Conservation (phyloP, 129 eudicot genomes). For the Flaveria bidentis region DNA sequence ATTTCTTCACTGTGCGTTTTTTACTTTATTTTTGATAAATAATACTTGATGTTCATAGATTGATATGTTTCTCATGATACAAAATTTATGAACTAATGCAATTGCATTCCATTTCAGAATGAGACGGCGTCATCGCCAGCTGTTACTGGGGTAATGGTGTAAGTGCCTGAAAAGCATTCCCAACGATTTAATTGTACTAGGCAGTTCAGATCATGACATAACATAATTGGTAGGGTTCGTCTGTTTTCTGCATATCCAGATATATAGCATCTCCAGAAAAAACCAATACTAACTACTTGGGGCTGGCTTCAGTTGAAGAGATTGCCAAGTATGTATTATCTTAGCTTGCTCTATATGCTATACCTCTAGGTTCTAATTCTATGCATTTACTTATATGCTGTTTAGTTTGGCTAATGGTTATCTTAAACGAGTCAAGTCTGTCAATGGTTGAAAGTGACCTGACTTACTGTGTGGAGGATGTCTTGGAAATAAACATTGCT, state of each 20-base stretch:
- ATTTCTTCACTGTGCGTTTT: constrained; percentile 80
- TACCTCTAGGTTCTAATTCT: neutral
- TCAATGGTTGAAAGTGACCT: neutral
- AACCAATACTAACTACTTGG: constrained; percentile 71
- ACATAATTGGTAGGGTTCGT: neutral
- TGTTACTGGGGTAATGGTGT: constrained; percentile 75
- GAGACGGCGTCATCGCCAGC: constrained; percentile 51
- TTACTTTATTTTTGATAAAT: neutral
- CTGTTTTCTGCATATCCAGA: constrained; percentile 40
- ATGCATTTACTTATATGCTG: neutral
- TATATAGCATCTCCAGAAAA: constrained; percentile 88
- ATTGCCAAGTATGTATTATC: constrained; percentile 63
- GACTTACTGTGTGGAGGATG: neutral
- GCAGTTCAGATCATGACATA: constrained; percentile 7
- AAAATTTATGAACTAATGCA: constrained; percentile 2
- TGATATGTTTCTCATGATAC: neutral
- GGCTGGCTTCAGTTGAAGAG: constrained; percentile 81
- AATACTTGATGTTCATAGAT: neutral
- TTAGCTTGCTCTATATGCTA: neutral
- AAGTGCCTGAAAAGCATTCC: constrained; percentile 43
- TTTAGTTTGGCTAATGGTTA: neutral
- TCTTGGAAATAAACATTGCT: neutral
- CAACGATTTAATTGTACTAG: neutral
- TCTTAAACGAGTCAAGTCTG: neutral
- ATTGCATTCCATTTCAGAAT: constrained; percentile 46